phyloP scores from a whole-genome alignment of 257 asterid genomes.

The Petrea volubilis region DNA sequence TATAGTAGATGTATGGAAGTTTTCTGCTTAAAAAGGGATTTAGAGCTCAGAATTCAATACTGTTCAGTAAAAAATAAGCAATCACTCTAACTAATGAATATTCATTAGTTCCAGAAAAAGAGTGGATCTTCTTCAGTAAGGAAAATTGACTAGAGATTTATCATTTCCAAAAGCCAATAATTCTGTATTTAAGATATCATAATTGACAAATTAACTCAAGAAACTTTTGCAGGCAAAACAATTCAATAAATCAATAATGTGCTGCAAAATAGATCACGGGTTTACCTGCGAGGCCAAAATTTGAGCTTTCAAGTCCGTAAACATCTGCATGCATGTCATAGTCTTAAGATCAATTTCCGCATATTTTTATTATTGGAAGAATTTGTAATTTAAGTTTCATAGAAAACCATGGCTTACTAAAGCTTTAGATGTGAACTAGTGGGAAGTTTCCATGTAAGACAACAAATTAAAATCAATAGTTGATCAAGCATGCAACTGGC shows the following conservation, averaged over 20 bases:
- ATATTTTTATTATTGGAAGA: slow-evolving; percentile 13
- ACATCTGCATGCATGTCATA: slow-evolving; percentile 64
- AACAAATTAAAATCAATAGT: neutral
- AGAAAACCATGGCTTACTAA: neutral
- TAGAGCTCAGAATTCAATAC: neutral
- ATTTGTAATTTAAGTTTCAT: neutral
- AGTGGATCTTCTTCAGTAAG: neutral
- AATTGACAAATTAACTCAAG: neutral
- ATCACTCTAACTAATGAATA: neutral
- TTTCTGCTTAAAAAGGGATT: neutral
- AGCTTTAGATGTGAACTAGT: slow-evolving; percentile 1
- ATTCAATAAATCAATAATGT: slow-evolving; percentile 5
- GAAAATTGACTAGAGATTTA: neutral
- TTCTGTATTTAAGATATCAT: neutral
- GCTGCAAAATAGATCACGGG: neutral
- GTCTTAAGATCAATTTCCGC: slow-evolving; percentile 19
- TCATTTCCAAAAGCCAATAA: neutral
- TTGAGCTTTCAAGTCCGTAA: slow-evolving; percentile 79
- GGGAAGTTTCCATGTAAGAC: neutral
- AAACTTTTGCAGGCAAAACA: slow-evolving; percentile 2
- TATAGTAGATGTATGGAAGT: neutral
- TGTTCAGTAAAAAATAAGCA: neutral
- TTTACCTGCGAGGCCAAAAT: slow-evolving; percentile 88
- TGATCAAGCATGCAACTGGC: slow-evolving; percentile 14
- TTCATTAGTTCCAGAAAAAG: neutral